Percentiles rank a stretch among this genome's conserved stretches.
Conservation (phyloP, 2,329 filamentous ascomycete genomes). For the Didymella arachidicola region DNA sequence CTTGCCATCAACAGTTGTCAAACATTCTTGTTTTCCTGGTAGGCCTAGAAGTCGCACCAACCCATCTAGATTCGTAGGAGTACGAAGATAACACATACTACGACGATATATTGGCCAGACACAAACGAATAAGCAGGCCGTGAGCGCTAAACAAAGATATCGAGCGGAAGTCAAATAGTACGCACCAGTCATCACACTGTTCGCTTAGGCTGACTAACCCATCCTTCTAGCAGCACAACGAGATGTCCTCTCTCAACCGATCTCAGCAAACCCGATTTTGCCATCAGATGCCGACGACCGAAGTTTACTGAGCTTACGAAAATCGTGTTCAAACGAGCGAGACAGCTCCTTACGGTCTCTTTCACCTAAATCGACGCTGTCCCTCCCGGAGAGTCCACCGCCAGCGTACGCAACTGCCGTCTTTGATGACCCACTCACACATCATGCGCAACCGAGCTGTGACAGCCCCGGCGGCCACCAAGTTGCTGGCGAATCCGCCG, state of each 20-base stretch:
- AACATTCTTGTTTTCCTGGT: conserved; percentile 31
- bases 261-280: too few relatives aligned
- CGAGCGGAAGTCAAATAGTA: background rate
- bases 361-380: background rate
- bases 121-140: background rate
- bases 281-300: background rate
- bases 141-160: background rate
- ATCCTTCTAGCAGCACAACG: background rate
- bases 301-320: background rate
- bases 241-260: background rate
- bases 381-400: conserved; percentile 7
- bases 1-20: conserved; percentile 39
- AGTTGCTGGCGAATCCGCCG: background rate
- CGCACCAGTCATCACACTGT: background rate
- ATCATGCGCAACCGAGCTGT: background rate
- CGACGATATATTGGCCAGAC: conserved; percentile 9
- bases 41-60: conserved; percentile 24
- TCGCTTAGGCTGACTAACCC: background rate
- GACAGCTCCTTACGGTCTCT: background rate
- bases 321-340: background rate
- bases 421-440: background rate
- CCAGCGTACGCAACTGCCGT: conserved; percentile 7
- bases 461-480: background rate
- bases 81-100: conserved; percentile 1
- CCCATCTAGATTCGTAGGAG: background rate